Evolutionary conservation across 768 basidiomycete genomes (phyloP), one percentile per base, ranked within the genome.

Genomic region (Mycena rosella): DNA sequence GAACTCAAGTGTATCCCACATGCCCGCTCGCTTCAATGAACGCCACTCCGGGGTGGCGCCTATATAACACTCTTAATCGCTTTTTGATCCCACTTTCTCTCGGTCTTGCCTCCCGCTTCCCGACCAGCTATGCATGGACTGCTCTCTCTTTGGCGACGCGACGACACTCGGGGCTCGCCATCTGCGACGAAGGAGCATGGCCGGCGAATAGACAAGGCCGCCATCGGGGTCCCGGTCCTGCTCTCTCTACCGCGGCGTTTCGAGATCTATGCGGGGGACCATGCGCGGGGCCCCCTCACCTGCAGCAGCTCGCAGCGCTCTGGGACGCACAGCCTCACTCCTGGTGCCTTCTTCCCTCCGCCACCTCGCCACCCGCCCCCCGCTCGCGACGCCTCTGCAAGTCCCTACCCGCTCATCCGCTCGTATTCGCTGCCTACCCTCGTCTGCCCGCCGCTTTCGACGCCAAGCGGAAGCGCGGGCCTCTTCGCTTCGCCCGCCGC

Each of bases 401-500:
- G n/a, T n/a, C n/a, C n/a, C 32, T 71, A 71, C 30, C 70, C 70
- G 13, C 58, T 71, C 52, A 71, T 68, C 32, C 66, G 70, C 15
- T 71, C 70, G 14, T 71, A 68, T 45, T 71, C 70, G 27, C 52
- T 71, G 42, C 70, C 69, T 7, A 64, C 40, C 15, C 65, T 63
- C 20, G 45, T 52, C 18, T 58, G 36, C 29, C 48, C 56, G 14
- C 32, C 65, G 29, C 34, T 56, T 0, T 60, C 58, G 10, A 40
- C 27, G 24, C 10, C 60, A 36, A 48, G 24, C 6, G 26, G 18
- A n/a, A 56, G 26, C 47, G 15, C 38, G 11, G 52, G 29, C 22
- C 20, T 20, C 30, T 36, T 32, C n/a, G 42, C 61, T 40, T 40
- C 38, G 44, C 45, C 42, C 6, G 34, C 52, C n/a, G 53, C 66